Percentiles rank a stretch among this genome's conserved stretches.
phyloP scores from a whole-genome alignment of 108 stramenopile species.

The Cyclotella distinguenda region DNA sequence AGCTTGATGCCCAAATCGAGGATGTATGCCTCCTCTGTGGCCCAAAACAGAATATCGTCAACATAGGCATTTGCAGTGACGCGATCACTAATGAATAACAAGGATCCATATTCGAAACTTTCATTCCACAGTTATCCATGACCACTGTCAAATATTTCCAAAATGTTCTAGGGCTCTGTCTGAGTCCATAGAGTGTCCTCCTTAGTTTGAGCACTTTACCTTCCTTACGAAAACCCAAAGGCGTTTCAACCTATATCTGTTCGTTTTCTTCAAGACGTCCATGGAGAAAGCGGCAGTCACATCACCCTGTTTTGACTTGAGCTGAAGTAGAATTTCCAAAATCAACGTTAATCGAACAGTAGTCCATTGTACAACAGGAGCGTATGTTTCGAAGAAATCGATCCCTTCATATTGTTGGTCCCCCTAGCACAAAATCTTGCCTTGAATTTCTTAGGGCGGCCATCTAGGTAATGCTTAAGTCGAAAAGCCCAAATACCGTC shows the following conservation, averaged over 20 bases:
- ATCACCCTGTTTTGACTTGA: conserved; percentile 7
- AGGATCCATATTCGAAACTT: neutral
- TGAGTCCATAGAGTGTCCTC: conserved; percentile 38
- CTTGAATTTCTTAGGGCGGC: conserved; percentile 52
- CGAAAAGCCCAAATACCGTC: neutral
- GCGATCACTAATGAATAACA: conserved; percentile 14
- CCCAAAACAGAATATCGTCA: conserved; percentile 32
- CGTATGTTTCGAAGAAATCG: conserved; percentile 59
- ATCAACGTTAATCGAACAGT: conserved; percentile 28
- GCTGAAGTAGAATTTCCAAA: conserved; percentile 11
- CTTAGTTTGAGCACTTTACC: conserved; percentile 40
- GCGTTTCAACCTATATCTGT: conserved; percentile 33
- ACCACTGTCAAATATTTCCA: conserved; percentile 11
- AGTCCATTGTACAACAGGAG: conserved; percentile 58
- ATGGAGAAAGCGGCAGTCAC: conserved; percentile 9
- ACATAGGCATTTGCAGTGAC: neutral
- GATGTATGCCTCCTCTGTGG: conserved; percentile 5
- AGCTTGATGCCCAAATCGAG: neutral
- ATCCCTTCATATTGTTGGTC: conserved; percentile 57
- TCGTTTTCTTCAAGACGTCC: conserved; percentile 22
- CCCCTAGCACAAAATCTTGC: conserved; percentile 59
- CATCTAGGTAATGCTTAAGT: conserved; percentile 36
- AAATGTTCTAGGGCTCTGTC: neutral
- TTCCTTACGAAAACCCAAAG: conserved; percentile 26
- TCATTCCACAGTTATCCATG: neutral